phyloP scores from a whole-genome alignment of 495 filamentous ascomycete species.

The Aspergillus hancockii region DNA sequence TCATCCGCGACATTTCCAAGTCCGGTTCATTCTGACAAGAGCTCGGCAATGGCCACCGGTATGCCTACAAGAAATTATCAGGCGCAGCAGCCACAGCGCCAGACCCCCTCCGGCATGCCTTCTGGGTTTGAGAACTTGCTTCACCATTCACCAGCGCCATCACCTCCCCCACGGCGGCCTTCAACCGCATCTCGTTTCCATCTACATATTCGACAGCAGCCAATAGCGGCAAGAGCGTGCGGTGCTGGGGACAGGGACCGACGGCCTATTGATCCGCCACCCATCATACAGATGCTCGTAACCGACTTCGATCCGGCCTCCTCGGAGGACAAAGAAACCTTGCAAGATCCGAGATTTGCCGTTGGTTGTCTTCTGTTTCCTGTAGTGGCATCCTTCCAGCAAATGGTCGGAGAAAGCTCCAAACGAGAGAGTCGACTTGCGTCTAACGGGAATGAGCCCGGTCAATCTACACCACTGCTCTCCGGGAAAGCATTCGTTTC shows the following conservation, averaged over 20 bases:
- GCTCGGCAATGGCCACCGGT: constrained; percentile 22
- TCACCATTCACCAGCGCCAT: constrained; percentile 36
- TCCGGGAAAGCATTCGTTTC: constrained; percentile 47
- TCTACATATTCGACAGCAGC: constrained; percentile 85
- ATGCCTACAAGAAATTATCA: constrained; percentile 14
- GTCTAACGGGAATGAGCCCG: constrained; percentile 8
- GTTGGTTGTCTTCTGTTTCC: constrained; percentile 71
- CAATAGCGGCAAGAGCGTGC: constrained; percentile 84
- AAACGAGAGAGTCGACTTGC: constrained; percentile 5
- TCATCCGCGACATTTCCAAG: constrained; percentile 35
- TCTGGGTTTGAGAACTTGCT: constrained; percentile 46
- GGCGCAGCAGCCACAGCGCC: constrained; percentile 21
- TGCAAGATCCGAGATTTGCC: constrained; percentile 75
- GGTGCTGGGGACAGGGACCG: constrained; percentile 93
- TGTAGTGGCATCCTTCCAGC: constrained; percentile 40
- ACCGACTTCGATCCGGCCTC: constrained; percentile 59
- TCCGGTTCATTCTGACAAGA: constrained; percentile 38
- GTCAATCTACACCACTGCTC: constrained; percentile 33
- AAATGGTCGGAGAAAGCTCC: neutral
- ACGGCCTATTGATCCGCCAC: constrained; percentile 90
- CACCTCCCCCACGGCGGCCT: constrained; percentile 24
- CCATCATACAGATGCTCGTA: constrained; percentile 84
- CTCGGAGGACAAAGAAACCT: constrained; percentile 54
- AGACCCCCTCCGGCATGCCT: constrained; percentile 33
- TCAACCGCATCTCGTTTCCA: constrained; percentile 44